phyloP scores from a whole-genome alignment of 805 yeast species.

The Candida railenensis region DNA sequence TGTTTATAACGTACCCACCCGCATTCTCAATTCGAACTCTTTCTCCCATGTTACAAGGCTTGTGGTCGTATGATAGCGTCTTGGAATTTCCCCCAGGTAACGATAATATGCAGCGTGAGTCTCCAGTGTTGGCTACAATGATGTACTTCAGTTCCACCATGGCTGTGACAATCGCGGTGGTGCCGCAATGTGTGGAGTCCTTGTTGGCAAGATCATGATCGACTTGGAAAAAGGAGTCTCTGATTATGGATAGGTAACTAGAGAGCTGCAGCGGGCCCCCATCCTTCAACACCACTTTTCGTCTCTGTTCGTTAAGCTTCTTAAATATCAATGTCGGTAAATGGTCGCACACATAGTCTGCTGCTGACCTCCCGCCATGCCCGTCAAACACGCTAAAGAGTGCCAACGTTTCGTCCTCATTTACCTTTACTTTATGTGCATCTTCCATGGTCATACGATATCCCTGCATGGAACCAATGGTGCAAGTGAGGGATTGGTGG shows the following conservation, averaged over 20 bases:
- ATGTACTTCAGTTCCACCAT: conserved; percentile 36
- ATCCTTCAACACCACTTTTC: conserved; percentile 3
- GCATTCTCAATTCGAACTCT: conserved; percentile 42
- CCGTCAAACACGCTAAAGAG: conserved; percentile 80
- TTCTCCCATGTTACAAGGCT: conserved; percentile 44
- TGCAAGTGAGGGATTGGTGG: conserved; percentile 50
- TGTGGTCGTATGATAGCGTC: conserved; percentile 45
- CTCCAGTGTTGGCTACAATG: conserved; percentile 72
- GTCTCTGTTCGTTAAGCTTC: conserved; percentile 14
- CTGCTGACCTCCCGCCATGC: conserved; percentile 71
- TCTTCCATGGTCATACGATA: conserved; percentile 75
- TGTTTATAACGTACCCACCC: conserved; percentile 35
- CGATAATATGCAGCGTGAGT: conserved; percentile 65
- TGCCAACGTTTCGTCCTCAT: conserved; percentile 39
- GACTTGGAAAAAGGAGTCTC: conserved; percentile 35
- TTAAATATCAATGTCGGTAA: conserved; percentile 39
- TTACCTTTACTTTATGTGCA: conserved; percentile 57
- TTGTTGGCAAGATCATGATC: conserved; percentile 27
- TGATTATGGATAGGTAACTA: conserved; percentile 21
- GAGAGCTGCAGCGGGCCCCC: conserved; percentile 6
- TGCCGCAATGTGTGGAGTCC: conserved; percentile 35
- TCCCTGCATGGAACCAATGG: conserved; percentile 78
- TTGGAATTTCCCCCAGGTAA: conserved; percentile 58
- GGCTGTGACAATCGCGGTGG: conserved; percentile 38
- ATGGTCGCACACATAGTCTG: conserved; percentile 49